Evolutionary conservation across 345 rosid species (phyloP).

Genomic region (Syzygium jambos): DNA sequence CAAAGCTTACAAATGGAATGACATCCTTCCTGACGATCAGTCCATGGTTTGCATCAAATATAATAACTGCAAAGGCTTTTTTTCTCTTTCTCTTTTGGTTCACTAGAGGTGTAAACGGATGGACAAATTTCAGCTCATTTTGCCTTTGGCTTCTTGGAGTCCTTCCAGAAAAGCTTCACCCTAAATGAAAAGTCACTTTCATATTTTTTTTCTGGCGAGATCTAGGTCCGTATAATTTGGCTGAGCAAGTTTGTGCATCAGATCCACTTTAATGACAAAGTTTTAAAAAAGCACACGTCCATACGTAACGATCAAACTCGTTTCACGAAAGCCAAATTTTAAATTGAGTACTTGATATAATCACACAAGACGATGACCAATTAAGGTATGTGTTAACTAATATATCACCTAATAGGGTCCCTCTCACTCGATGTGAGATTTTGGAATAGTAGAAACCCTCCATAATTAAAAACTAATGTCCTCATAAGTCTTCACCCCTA

Average conservation of each 20-base stretch:
- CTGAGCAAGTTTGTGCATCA: neutral
- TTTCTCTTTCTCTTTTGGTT: neutral
- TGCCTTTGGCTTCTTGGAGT: neutral
- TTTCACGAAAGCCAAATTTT: neutral
- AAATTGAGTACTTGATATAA: neutral
- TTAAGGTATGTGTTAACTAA: neutral
- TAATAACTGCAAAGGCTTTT: neutral
- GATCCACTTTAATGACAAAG: neutral
- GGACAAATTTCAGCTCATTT: neutral
- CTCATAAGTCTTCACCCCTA: neutral
- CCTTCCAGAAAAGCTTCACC: neutral
- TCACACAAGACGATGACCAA: neutral
- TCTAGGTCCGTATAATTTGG: neutral
- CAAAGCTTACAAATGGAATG: neutral
- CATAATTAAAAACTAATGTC: neutral
- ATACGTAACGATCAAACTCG: rapidly evolving
- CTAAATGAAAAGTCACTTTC: neutral
- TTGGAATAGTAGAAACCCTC: neutral
- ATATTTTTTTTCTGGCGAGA: neutral
- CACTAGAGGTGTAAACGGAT: neutral
- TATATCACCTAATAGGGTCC: neutral
- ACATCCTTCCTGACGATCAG: neutral
- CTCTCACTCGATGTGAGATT: neutral
- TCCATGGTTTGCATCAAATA: neutral
- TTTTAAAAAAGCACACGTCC: neutral